Conservation (phyloP, 1,284 basidiomycete genomes). For the Cryptococcus neoformans region DNA sequence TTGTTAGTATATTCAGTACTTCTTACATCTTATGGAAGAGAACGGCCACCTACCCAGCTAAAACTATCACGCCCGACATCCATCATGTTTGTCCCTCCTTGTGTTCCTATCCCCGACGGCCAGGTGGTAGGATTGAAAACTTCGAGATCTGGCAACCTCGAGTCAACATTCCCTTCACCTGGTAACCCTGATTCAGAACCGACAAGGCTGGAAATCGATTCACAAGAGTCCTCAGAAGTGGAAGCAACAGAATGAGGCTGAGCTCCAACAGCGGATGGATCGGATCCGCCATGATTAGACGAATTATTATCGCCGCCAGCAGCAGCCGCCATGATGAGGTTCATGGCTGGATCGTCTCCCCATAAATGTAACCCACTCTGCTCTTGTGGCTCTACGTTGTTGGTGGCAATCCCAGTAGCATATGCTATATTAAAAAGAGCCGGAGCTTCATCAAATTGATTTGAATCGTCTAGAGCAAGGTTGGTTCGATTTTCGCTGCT, state of each 20-base stretch:
- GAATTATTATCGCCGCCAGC: slow-evolving; percentile 34
- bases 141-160: slow-evolving; percentile 1
- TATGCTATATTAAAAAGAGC: slow-evolving; percentile 48
- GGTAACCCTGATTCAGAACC: not conserved
- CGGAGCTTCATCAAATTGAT: slow-evolving; percentile 48
- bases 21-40: too few species aligned
- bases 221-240: too few species aligned
- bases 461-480: slow-evolving; percentile 35
- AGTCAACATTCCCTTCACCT: slow-evolving; percentile 2
- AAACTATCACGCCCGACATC: not conserved
- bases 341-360: slow-evolving; percentile 28
- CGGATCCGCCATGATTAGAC: slow-evolving; percentile 47
- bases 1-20: too few species aligned
- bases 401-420: slow-evolving; percentile 29
- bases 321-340: slow-evolving; percentile 28
- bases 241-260: too few species aligned
- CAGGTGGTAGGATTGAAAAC: slow-evolving; percentile 12
- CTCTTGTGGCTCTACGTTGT: slow-evolving; percentile 2
- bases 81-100: slow-evolving; percentile 13
- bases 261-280: slow-evolving; percentile 36
- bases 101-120: slow-evolving; percentile 22
- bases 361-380: slow-evolving; percentile 23
- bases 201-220: not conserved
- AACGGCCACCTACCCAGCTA: not conserved
- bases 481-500: slow-evolving; percentile 26